phyloP scores from a whole-genome alignment of 2,329 filamentous ascomycete genomes.

The Fusarium domesticum region DNA sequence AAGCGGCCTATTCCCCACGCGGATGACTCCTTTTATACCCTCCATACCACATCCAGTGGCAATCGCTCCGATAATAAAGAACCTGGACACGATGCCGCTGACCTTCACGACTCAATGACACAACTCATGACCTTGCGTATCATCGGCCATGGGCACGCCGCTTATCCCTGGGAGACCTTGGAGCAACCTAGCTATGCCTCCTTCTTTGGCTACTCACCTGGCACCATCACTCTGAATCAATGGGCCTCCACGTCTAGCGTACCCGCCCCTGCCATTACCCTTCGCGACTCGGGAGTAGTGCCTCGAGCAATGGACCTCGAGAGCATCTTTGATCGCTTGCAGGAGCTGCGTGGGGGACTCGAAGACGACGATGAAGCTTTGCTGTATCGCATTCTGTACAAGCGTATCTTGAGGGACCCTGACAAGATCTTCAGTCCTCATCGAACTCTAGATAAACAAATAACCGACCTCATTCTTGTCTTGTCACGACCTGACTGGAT shows the following conservation, averaged over 20 bases:
- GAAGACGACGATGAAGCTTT: conserved; percentile 57
- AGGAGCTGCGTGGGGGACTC: conserved; percentile 54
- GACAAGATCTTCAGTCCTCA: conserved; percentile 61
- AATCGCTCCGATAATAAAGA: conserved; percentile 41
- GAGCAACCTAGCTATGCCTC: conserved; percentile 73
- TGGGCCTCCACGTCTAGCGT: conserved; percentile 61
- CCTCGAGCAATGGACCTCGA: conserved; percentile 60
- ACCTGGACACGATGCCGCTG: conserved; percentile 44
- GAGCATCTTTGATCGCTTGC: conserved; percentile 57
- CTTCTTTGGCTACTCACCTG: conserved; percentile 62
- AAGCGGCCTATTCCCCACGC: conserved; percentile 53
- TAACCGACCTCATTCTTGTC: conserved; percentile 67
- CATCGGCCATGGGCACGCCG: conserved; percentile 41
- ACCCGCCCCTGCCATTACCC: conserved; percentile 52
- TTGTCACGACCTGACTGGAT: conserved; percentile 69
- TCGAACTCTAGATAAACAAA: conserved; percentile 65
- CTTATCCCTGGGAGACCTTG: conserved; percentile 64
- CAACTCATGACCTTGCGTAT: conserved; percentile 57
- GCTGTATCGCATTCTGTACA: conserved; percentile 64
- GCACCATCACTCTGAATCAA: conserved; percentile 69
- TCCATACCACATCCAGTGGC: conserved; percentile 50
- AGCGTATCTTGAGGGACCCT: conserved; percentile 63
- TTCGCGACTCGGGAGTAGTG: conserved; percentile 55
- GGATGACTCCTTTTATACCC: conserved; percentile 52
- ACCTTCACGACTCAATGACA: conserved; percentile 54